phyloP scores from a whole-genome alignment of 495 filamentous ascomycete genomes.

The Penicillium antarcticum region DNA sequence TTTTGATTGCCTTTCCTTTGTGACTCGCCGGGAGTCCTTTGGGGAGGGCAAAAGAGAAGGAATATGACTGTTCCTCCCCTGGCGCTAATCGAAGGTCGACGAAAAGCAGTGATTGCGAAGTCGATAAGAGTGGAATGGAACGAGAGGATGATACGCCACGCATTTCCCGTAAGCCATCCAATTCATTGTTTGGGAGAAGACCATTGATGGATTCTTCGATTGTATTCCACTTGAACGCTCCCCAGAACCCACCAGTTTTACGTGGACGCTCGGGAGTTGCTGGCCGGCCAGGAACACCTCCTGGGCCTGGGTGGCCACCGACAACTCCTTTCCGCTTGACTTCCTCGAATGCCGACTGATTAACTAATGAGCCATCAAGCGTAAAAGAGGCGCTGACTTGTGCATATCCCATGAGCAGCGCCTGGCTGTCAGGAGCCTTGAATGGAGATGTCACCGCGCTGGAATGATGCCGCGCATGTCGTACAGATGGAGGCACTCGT shows the following conservation, averaged over 20 bases:
- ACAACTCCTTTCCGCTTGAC: slow-evolving; percentile 92
- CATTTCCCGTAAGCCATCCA: slow-evolving; percentile 93
- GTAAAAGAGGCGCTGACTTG: slow-evolving; percentile 92
- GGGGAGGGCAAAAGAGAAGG: slow-evolving; percentile 81
- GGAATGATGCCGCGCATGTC: slow-evolving; percentile 63
- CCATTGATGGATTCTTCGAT: slow-evolving; percentile 87
- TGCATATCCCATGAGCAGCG: slow-evolving; percentile 96
- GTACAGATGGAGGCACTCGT: slow-evolving; percentile 35
- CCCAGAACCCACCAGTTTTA: slow-evolving; percentile 74
- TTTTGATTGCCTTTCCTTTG: slow-evolving; percentile 90
- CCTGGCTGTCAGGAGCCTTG: slow-evolving; percentile 57
- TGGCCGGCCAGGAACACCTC: slow-evolving; percentile 52
- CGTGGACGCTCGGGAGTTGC: slow-evolving; percentile 59
- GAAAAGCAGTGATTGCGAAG: slow-evolving; percentile 95
- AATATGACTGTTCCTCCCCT: slow-evolving; percentile 84
- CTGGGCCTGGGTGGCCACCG: slow-evolving; percentile 75
- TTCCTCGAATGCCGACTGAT: slow-evolving; percentile 87
- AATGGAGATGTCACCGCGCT: slow-evolving; percentile 43
- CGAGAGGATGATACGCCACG: slow-evolving; percentile 74
- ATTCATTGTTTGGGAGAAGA: slow-evolving; percentile 76
- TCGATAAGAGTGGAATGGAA: slow-evolving; percentile 84
- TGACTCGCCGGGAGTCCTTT: slow-evolving; percentile 85
- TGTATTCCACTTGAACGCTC: slow-evolving; percentile 82
- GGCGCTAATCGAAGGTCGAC: slow-evolving; percentile 85
- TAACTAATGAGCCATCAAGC: slow-evolving; percentile 85